A percentile compares a stretch with the other conserved stretches of the same genome.
phyloP scores from a whole-genome alignment of 225 moss, liverwort and hornwort genomes.

The Physcomitrellopsis africana region DNA sequence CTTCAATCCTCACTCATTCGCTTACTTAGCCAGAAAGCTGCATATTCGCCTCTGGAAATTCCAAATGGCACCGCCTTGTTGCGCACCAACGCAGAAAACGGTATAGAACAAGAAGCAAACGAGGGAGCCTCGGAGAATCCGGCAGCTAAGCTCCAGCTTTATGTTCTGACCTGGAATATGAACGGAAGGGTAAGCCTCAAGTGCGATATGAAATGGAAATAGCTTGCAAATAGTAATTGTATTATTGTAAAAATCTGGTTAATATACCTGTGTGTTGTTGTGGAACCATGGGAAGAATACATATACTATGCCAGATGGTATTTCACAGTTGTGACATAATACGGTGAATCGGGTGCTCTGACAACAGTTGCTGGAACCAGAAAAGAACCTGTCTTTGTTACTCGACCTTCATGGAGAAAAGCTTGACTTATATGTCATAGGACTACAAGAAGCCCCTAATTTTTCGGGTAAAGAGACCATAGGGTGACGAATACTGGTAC shows the following conservation, averaged over 20 bases:
- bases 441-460: conserved; percentile 78
- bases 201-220: background rate
- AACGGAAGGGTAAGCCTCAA: conserved; percentile 65
- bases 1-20: conserved; percentile 17
- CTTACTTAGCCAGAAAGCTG: conserved; percentile 13
- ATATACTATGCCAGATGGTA: too few species aligned
- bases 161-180: conserved; percentile 93
- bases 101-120: background rate
- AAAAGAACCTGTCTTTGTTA: conserved; percentile 54
- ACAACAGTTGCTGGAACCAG: conserved; percentile 47
- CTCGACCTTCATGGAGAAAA: conserved; percentile 65
- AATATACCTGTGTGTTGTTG: too few species aligned
- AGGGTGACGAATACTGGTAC: conserved; percentile 69
- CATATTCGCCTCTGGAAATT: conserved; percentile 17
- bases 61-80: background rate
- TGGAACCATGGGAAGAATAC: too few species aligned
- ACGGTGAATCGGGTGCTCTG: background rate
- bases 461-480: conserved; percentile 56
- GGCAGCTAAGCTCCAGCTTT: conserved; percentile 43
- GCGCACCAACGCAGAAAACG: conserved; percentile 14
- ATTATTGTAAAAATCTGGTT: too few species aligned
- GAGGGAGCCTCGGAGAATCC: conserved; percentile 15
- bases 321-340: too few species aligned
- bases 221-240: background rate
- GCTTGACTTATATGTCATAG: conserved; percentile 71